Conservation (phyloP, 2,329 filamentous ascomycete species). For the Nakataea oryzae region DNA sequence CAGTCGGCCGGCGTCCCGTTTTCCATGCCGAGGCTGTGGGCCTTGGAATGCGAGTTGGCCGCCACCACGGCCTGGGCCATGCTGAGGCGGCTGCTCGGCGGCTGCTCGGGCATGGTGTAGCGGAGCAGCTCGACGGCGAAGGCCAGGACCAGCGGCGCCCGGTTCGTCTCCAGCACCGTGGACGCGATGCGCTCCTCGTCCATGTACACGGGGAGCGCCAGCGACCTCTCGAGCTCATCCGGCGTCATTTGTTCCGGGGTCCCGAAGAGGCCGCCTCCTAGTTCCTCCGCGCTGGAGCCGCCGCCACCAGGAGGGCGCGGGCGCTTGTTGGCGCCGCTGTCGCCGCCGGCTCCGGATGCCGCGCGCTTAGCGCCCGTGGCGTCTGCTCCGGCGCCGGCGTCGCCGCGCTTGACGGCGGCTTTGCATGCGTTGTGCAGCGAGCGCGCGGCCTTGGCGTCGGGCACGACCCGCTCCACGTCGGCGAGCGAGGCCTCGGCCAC, state of each 20-base stretch:
- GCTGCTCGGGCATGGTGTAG: constrained; percentile 78
- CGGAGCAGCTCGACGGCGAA: constrained; percentile 66
- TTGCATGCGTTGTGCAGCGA: constrained; percentile 44
- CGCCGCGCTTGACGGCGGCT: constrained; percentile 31
- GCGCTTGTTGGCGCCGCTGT: constrained; percentile 20
- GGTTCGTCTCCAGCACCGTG: constrained; percentile 59
- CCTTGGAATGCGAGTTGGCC: constrained; percentile 68
- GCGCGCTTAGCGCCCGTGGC: constrained; percentile 19
- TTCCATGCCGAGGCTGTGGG: constrained; percentile 63
- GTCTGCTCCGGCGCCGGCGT: constrained; percentile 6
- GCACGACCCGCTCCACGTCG: constrained; percentile 33
- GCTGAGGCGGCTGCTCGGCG: constrained; percentile 72
- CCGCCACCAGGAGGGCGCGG: constrained; percentile 11
- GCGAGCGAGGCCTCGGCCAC: constrained; percentile 38
- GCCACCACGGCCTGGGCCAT: constrained; percentile 77
- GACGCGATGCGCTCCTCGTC: constrained; percentile 49
- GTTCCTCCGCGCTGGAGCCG: constrained; percentile 6
- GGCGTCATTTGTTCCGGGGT: constrained; percentile 29
- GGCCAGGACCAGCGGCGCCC: constrained; percentile 72
- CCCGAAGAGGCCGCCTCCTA: constrained; percentile 17
- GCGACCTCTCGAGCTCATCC: constrained; percentile 50
- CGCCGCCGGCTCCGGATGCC: constrained; percentile 9
- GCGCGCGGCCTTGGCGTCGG: constrained; percentile 37
- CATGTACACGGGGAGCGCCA: constrained; percentile 45
- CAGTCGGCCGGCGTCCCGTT: constrained; percentile 54